Percentiles rank a stretch among this genome's conserved stretches.
phyloP scores from a whole-genome alignment of 78 protist genomes.

The Dictyostelium purpureum region DNA sequence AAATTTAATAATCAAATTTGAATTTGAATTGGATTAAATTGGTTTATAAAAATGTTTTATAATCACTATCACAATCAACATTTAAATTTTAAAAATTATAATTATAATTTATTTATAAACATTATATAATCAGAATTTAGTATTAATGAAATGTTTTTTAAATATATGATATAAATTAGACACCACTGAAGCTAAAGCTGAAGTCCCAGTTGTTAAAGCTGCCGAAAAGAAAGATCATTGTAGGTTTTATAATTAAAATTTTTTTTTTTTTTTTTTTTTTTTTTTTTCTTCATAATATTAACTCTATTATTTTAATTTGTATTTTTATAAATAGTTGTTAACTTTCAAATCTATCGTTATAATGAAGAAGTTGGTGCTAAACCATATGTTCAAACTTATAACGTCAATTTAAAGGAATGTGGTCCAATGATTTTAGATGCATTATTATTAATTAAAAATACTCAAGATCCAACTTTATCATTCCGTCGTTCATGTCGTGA shows the following conservation, averaged over 20 bases:
- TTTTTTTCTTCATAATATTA: no score
- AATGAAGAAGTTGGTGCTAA: conserved; percentile 78
- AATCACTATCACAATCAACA: not conserved
- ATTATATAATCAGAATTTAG: no score
- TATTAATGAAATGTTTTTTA: no score
- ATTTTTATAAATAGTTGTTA: conserved; percentile 27
- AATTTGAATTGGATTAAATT: no score
- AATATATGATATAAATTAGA: not conserved
- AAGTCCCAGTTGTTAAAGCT: not conserved
- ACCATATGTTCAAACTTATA: conserved; percentile 85
- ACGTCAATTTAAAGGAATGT: conserved; percentile 86
- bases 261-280: no score
- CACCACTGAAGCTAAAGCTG: not conserved
- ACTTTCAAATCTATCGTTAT: conserved; percentile 75
- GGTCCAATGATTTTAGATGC: conserved; percentile 95
- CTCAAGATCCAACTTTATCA: conserved; percentile 91
- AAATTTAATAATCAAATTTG: no score
- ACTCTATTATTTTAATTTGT: not conserved
- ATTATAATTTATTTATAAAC: not conserved
- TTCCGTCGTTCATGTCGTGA: conserved; percentile 95
- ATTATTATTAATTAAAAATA: conserved; percentile 87
- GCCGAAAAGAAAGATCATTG: conserved; percentile 27
- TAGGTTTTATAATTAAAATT: not conserved
- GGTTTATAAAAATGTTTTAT: no score
- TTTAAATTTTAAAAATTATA: not conserved